phyloP scores from a whole-genome alignment of 768 basidiomycete genomes.

The Kwoniella newhampshirensis region DNA sequence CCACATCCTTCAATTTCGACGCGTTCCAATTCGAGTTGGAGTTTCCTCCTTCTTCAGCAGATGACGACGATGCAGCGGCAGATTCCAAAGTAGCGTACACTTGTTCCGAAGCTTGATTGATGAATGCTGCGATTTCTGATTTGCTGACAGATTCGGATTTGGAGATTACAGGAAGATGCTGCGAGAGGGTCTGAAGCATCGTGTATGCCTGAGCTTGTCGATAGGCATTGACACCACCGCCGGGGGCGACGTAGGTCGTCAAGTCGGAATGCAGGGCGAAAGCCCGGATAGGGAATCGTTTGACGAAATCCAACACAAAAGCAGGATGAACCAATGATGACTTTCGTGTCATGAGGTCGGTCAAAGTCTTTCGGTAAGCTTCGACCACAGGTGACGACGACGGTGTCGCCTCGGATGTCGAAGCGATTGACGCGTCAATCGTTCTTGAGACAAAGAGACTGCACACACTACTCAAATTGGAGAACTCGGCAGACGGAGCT shows the following conservation, averaged over 20 bases:
- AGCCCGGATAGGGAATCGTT: constrained; percentile 64
- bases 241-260: constrained; percentile 58
- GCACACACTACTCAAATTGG: constrained; percentile 67
- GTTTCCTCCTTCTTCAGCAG: constrained; percentile 45
- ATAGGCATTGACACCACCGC: constrained; percentile 70
- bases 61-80: constrained; percentile 55
- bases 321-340: constrained; percentile 67
- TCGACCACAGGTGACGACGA: constrained; percentile 52
- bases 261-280: constrained; percentile 68
- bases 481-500: constrained; percentile 63
- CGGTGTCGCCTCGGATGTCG: background rate
- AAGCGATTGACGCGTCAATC: constrained; percentile 45
- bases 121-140: constrained; percentile 59
- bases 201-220: constrained; percentile 72
- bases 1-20: constrained; percentile 71
- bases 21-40: constrained; percentile 56
- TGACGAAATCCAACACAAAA: constrained; percentile 78
- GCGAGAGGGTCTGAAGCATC: constrained; percentile 66
- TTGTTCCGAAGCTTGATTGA: constrained; percentile 59
- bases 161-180: constrained; percentile 57
- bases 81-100: constrained; percentile 59
- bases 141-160: constrained; percentile 51
- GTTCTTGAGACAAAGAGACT: constrained; percentile 69
- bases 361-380: constrained; percentile 67
- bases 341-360: constrained; percentile 78